Evolutionary conservation across 1,284 basidiomycete species (phyloP), one percentile per base, ranked within the genome.

Genomic region (Leccinum angustisporum): DNA sequence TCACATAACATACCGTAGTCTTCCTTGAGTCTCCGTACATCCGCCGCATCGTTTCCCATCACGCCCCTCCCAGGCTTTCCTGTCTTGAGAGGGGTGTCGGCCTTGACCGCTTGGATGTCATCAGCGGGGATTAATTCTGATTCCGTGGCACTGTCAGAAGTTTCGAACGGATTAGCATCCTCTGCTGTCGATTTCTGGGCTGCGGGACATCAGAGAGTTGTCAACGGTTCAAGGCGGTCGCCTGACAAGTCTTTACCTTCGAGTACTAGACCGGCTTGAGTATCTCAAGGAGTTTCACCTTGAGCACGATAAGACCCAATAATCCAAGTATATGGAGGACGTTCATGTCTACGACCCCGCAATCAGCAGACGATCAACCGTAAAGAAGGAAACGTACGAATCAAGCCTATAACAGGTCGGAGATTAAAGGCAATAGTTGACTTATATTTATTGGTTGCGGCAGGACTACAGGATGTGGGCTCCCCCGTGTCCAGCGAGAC

Each of bases 301-400:
- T 84, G 9, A 86, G 76, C 31, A 86, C 68, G 21, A 77, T 72
- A 1, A 85, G 74, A 0, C 79, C 79, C 11, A 86, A 74, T 8
- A 94, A 69, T 5, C 91, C 90, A n/a, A 92, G 81, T 30, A 95
- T 76, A 40, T 86, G 82, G 0, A 36, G 14, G 34, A 86, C 75
- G 10, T 86, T 78, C 62, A 87, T 81, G 57, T 86, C 91, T 75
- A 50, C 5, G 4, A 7, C 13, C 57, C 43, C 8, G 1, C 31
- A 14, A n/a, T 65, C 56, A 66, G 65, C 40, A 58, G 9, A 31
- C 5, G 46, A 10, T 10, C 1, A 6, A 52, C 21, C 14, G 21
- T 13, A 4, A 34, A 13, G 13, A 52, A 9, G 21, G 4, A 38
- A 1, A 9, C 73, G 38, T 62, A 73, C 74, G 63, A 30, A 65